phyloP scores from a whole-genome alignment of 164 flowering plant genomes.

The Umbellularia californica region DNA sequence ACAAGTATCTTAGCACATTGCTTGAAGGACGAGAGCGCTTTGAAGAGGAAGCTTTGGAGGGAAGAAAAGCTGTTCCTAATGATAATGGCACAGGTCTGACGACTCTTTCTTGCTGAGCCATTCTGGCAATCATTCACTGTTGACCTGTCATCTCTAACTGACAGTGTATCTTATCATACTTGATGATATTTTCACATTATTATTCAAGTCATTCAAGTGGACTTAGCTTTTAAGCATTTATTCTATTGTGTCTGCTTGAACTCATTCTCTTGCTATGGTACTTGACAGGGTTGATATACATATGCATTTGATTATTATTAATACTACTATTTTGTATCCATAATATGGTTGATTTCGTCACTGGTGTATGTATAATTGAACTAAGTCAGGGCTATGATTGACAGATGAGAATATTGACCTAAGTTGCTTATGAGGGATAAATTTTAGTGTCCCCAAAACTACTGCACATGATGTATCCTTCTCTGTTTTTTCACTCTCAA shows the following conservation, averaged over 20 bases:
- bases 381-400: not conserved
- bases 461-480: not conserved
- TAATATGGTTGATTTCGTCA: no score
- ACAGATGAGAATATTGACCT: not conserved
- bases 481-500: not conserved
- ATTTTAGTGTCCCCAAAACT: not conserved
- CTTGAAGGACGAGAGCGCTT: slow-evolving; percentile 33
- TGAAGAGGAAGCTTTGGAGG: slow-evolving; percentile 28
- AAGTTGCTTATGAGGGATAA: not conserved
- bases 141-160: not conserved
- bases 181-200: not conserved
- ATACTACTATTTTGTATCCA: no score
- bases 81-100: slow-evolving; percentile 25
- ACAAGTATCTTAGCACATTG: slow-evolving; percentile 28
- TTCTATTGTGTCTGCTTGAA: not conserved
- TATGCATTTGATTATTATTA: no score
- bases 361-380: no score
- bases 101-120: not conserved
- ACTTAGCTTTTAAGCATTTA: not conserved
- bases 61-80: slow-evolving; percentile 7
- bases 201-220: not conserved
- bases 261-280: not conserved
- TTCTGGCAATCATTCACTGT: not conserved
- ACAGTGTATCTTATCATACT: not conserved
- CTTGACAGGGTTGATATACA: not conserved